A percentile compares a stretch with the other conserved stretches of the same genome.
phyloP scores from a whole-genome alignment of 352 stramenopile species.

The Globisporangium yorkense region DNA sequence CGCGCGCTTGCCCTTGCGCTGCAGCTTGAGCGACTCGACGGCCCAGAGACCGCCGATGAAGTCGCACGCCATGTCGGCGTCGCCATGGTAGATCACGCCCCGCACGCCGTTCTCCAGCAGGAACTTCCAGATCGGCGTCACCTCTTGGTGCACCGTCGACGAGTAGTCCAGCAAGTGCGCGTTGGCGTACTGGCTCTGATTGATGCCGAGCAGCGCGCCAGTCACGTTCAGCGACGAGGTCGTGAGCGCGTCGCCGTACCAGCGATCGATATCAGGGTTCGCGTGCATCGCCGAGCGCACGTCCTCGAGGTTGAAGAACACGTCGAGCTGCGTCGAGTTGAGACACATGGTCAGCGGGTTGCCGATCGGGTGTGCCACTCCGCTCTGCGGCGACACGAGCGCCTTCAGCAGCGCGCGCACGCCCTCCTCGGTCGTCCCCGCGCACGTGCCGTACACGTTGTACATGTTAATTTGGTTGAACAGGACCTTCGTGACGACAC shows the following conservation, averaged over 20 bases:
- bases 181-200: constrained; percentile 22
- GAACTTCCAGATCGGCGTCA: constrained; percentile 55
- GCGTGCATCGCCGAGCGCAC: constrained; percentile 83
- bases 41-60: constrained; percentile 63
- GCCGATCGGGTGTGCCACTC: constrained; percentile 51
- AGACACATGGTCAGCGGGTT: constrained; percentile 71
- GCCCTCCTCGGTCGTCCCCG: constrained; percentile 37
- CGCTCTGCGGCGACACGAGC: constrained; percentile 32
- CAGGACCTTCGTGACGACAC: constrained; percentile 28
- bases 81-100: constrained; percentile 73
- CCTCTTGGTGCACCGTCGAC: constrained; percentile 29
- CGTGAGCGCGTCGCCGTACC: constrained; percentile 40
- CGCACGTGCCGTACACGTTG: constrained; percentile 57
- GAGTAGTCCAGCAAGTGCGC: constrained; percentile 48
- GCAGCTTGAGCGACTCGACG: constrained; percentile 56
- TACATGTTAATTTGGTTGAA: constrained; percentile 58
- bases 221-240: constrained; percentile 31
- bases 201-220: constrained; percentile 28
- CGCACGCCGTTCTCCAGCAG: constrained; percentile 36
- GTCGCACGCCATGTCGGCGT: constrained; percentile 64
- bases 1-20: constrained; percentile 25
- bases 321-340: constrained; percentile 39
- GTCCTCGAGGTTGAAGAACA: constrained; percentile 63
- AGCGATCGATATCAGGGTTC: constrained; percentile 31
- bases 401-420: constrained; percentile 37